Evolutionary conservation across 2,329 filamentous ascomycete genomes (phyloP), one percentile per base, ranked within the genome.

Genomic region (Sarocladium strictum): DNA sequence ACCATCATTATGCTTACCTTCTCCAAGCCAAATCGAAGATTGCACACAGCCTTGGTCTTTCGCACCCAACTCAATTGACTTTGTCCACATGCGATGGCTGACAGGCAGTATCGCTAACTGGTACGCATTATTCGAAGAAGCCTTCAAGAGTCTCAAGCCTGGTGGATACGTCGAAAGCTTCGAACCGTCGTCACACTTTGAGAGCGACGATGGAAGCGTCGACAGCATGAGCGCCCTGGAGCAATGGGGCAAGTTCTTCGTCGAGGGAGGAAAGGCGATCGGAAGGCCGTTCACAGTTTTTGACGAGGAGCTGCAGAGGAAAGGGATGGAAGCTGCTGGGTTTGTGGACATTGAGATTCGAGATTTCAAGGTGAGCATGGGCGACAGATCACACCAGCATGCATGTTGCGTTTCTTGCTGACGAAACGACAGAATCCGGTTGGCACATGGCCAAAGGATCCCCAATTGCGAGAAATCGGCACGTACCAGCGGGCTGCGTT

Each of bases 91-190:
- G 2, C 75, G 79, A 3, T 54, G 79, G 56, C 71, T 87, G 62
- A 70, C 74, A 2, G 84, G 84, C 19, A 75, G 76, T 49, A 77
- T 86, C 58, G 66, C 72, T 1, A 76, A 83, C 59, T 87, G 83
- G 70, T 70, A 72, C 19, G 67, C 74, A 11, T 67, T 87, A 7
- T 76, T 86, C 56, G 65, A 65, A 12, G 78, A 81, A 55, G 66
- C 75, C 0, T 80, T 69, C 57, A 67, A 68, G 54, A 76, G 82
- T 56, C 66, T 83, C 19, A 77, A 76, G 58, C 65, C 65, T 1
- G 66, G 68, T 3, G 67, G 66, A 12, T 70, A 63, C 60, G 57
- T 69, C 10, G 64, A 69, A 53, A 49, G 47, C 11, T 51, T 62
- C 15, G 66, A 67, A n/a, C 55, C 29, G 23, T 26, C 35, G 19